Evolutionary conservation across 2,329 filamentous ascomycete species (phyloP).

Genomic region (Helotiales sp.): DNA sequence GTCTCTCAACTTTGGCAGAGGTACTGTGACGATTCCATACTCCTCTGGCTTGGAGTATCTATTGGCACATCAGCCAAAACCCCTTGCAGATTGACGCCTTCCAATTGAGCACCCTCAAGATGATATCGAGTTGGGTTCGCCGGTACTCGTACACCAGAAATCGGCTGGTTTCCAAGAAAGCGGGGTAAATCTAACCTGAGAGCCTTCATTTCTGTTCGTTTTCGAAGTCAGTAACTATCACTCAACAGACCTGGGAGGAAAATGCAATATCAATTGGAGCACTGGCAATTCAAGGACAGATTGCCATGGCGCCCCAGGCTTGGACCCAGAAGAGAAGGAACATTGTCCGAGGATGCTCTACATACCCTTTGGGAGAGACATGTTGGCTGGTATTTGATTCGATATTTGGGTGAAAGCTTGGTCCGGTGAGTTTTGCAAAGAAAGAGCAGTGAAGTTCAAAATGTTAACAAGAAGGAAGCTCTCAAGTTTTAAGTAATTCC

Average conservation of each 20-base stretch:
- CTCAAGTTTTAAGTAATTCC: background rate
- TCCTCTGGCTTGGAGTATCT: constrained; percentile 63
- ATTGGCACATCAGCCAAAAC: background rate
- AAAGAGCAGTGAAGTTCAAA: background rate
- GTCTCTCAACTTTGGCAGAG: constrained; percentile 49
- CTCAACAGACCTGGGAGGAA: background rate
- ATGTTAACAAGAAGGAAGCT: background rate
- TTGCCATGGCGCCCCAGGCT: too few species aligned
- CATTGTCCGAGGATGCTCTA: background rate
- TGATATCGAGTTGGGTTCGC: background rate
- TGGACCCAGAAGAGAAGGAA: background rate
- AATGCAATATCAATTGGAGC: background rate
- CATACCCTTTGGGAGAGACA: constrained; percentile 36
- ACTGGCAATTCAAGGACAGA: background rate
- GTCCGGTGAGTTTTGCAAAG: background rate
- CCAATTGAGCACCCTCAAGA: background rate
- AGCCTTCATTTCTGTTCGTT: constrained; percentile 56
- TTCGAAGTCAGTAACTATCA: background rate
- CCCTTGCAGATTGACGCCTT: background rate
- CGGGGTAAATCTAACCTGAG: constrained; percentile 49
- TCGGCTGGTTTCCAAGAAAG: constrained; percentile 7
- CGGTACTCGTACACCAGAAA: constrained; percentile 1
- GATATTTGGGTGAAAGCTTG: background rate
- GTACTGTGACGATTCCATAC: constrained; percentile 60
- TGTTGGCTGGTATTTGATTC: constrained; percentile 27